These are phyloP conservation scores for Tricladium varicosporioides DNA, from an alignment of 2,329 filamentous ascomycete genomes.

Conservation along the genomic window DNA sequence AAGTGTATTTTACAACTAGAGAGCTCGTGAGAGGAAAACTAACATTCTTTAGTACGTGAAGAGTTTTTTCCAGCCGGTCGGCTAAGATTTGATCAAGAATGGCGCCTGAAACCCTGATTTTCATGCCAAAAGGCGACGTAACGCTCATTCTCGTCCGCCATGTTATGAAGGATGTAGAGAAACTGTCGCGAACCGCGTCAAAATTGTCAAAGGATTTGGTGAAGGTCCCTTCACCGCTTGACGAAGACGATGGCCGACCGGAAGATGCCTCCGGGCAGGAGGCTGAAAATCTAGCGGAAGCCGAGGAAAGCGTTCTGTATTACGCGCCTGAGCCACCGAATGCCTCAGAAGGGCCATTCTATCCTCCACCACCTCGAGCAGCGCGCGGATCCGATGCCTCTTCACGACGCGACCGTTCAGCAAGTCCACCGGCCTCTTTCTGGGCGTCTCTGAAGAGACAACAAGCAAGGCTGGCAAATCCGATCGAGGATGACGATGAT, in stretches of 20 bases:
- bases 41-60: too few species aligned
- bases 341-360: slow-evolving; percentile 19
- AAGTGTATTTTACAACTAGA: too few species aligned
- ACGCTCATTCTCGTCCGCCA: slow-evolving; percentile 22
- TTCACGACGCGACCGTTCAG: slow-evolving; percentile 20
- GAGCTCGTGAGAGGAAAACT: too few species aligned
- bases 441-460: slow-evolving; percentile 25
- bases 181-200: background rate
- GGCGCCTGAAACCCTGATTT: slow-evolving; percentile 24
- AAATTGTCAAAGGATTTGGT: background rate
- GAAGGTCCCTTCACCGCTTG: background rate
- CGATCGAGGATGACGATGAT: too few species aligned
- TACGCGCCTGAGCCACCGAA: slow-evolving; percentile 25
- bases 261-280: slow-evolving; percentile 1
- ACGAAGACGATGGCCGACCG: slow-evolving; percentile 14
- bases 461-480: background rate
- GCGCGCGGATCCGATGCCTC: slow-evolving; percentile 20
- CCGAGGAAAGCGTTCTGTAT: slow-evolving; percentile 19
- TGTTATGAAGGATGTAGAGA: slow-evolving; percentile 12
- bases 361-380: slow-evolving; percentile 21
- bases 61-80: too few species aligned
- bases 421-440: slow-evolving; percentile 23
- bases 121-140: slow-evolving; percentile 29
- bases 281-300: background rate
- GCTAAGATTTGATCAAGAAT: slow-evolving; percentile 5